Percentiles rank a stretch among this genome's conserved stretches.
These are phyloP conservation scores for Suhomyces bokatorum DNA, from an alignment of 1,139 yeast genomes.

Conservation along the genomic window DNA sequence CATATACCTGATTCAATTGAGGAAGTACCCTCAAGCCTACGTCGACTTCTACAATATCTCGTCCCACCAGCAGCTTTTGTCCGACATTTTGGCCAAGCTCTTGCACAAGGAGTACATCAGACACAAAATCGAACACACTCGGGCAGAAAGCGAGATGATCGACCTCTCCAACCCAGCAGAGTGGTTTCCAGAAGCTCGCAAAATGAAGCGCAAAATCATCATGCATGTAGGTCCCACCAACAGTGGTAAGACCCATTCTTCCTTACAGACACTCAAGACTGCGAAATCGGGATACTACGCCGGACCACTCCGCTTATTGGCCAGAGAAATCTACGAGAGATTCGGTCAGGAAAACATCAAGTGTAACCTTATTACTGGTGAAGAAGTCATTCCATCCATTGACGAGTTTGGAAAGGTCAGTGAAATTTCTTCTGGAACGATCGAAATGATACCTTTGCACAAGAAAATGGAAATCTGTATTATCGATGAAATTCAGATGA, in stretches of 20 bases:
- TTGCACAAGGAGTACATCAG: constrained; percentile 26
- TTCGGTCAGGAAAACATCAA: constrained; percentile 63
- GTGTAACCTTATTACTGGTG: constrained; percentile 92
- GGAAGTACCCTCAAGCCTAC: constrained; percentile 23
- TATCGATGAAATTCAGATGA: constrained; percentile 96
- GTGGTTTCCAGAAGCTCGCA: constrained; percentile 88
- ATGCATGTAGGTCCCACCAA: constrained; percentile 98
- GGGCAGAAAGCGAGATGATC: constrained; percentile 23
- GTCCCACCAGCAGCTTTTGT: constrained; percentile 22
- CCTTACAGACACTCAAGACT: constrained; percentile 65
- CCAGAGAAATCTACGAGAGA: constrained; percentile 86
- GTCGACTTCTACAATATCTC: constrained; percentile 19
- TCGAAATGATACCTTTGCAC: constrained; percentile 82
- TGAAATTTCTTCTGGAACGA: constrained; percentile 80
- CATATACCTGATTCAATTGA: constrained; percentile 21
- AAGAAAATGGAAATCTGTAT: constrained; percentile 81
- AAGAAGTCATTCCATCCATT: constrained; percentile 73
- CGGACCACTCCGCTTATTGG: constrained; percentile 87
- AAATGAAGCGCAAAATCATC: constrained; percentile 71
- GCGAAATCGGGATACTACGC: constrained; percentile 88
- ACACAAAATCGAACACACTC: constrained; percentile 16
- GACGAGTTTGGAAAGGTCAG: constrained; percentile 73
- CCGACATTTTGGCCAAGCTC: constrained; percentile 24
- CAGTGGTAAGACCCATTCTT: constrained; percentile 91
- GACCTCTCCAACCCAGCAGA: constrained; percentile 74